Evolutionary conservation across 139 green algal species (phyloP).

Genomic region (Micractinium sp.): DNA sequence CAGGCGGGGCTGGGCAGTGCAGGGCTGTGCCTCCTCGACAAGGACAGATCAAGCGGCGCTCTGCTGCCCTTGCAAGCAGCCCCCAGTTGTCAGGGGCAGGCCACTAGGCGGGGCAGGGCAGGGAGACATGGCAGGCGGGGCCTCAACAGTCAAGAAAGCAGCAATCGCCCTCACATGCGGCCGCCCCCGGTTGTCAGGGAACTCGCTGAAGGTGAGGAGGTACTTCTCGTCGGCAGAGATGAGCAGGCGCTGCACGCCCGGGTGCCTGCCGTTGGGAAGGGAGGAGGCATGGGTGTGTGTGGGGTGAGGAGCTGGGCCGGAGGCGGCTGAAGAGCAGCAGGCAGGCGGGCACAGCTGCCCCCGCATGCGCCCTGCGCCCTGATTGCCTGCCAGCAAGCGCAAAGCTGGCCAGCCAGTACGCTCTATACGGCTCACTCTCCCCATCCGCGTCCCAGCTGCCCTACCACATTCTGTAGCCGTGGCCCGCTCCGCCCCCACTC

Average conservation of each 20-base stretch:
- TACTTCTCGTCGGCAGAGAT: conserved; percentile 93
- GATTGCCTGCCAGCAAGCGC: neutral
- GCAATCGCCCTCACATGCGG: conserved; percentile 21
- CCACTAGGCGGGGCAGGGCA: no score
- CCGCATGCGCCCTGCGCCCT: no score
- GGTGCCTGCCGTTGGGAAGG: conserved; percentile 50
- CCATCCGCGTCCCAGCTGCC: no score
- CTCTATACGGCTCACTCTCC: no score
- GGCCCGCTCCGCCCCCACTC: neutral
- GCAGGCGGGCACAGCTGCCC: neutral
- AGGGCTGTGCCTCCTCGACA: no score
- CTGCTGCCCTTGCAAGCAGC: neutral
- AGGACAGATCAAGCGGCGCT: neutral
- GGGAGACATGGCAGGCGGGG: no score
- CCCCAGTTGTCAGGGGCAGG: conserved; percentile 25
- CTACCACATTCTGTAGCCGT: neutral
- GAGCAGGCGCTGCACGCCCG: conserved; percentile 80
- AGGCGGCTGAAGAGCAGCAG: no score
- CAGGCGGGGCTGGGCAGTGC: neutral
- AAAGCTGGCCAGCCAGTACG: no score
- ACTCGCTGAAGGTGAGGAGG: conserved; percentile 79
- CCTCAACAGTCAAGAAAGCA: no score
- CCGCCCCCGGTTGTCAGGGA: conserved; percentile 25
- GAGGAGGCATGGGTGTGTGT: neutral
- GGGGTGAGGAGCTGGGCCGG: no score